Base-by-base conservation (phyloP, 192 early-diverging fungal genomes). In the Piromyces sp. region DNA sequence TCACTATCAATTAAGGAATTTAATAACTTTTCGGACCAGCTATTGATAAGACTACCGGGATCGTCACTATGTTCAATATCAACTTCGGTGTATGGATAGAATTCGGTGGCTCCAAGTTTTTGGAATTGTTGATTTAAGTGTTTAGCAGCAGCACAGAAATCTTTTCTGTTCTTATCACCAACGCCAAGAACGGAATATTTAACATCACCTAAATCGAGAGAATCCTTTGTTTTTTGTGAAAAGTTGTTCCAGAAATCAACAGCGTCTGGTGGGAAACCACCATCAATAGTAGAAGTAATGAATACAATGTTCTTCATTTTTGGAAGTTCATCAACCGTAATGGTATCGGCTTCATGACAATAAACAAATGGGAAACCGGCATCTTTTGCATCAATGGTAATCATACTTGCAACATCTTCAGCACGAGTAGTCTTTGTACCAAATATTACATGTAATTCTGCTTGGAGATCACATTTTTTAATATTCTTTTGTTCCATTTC, bases 251-350 rank as follows among this genome's bases (percentile, higher is more conserved):
- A 51, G 22, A 51, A 51, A 5, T 51, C 42, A 22, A 51, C 14
- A 22, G 42, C 6, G 22, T 51, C 42, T 22, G 15, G 17, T 51
- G 42, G 42, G 3, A 51, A 22, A 22, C 14, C 19, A 5, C 42
- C 42, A 22, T 22, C 14, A 51, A 22, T 22, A 17, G 97, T 97
- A 80, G 92, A 93, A 79, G 93, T 87, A 13, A 93, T 87, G 85
- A 95, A 88, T 17, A 95, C 91, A 13, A 98, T 90, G 30, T 94
- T 93, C 81, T 89, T 90, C 86, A 96, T 95, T 51, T 88, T 86
- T 29, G 89, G 86, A 81, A 97, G 86, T 38, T 95, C 95, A 80
- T 97, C 94, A 30, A 94, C 89, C 1, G 17, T 22, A 51, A 51
- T 51, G 3, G 42, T 51, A 51, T 51, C 19, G 1, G 42, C 42